A percentile compares a stretch with the other conserved stretches of the same genome.
phyloP scores from a whole-genome alignment of 192 early-diverging fungal species.

The Mortierella alpina region DNA sequence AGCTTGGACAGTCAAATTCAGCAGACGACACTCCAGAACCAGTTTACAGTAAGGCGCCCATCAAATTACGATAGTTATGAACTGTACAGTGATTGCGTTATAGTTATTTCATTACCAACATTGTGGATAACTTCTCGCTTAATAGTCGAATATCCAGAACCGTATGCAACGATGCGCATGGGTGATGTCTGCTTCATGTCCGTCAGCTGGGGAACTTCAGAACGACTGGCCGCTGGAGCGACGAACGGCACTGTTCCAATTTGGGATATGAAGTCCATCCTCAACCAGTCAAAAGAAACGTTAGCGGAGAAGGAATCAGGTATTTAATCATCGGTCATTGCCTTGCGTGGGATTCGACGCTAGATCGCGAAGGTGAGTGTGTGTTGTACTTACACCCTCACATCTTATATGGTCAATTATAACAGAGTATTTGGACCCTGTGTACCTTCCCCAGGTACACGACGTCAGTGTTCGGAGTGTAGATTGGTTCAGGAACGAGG shows the following conservation, averaged over 20 bases:
- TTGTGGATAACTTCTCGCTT: not conserved
- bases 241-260: conserved; percentile 38
- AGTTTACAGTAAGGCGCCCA: conserved; percentile 23
- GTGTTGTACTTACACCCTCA: not conserved
- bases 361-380: not conserved
- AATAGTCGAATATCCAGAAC: conserved; percentile 26
- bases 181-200: conserved; percentile 48
- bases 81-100: no score
- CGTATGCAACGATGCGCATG: conserved; percentile 33
- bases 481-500: conserved; percentile 32
- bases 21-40: conserved; percentile 3
- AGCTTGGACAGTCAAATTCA: not conserved
- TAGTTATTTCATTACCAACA: no score
- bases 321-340: not conserved
- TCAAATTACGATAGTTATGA: not conserved
- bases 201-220: conserved; percentile 38
- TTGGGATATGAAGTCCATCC: conserved; percentile 39
- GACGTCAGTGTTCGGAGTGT: conserved; percentile 39
- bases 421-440: conserved; percentile 43
- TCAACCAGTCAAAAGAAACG: conserved; percentile 32
- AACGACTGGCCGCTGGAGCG: conserved; percentile 26
- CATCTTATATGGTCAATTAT: not conserved
- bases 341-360: not conserved
- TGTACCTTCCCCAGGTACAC: conserved; percentile 40
- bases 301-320: conserved; percentile 38